Conservation (phyloP, 768 basidiomycete species). For the Sporobolomyces pararoseus region DNA sequence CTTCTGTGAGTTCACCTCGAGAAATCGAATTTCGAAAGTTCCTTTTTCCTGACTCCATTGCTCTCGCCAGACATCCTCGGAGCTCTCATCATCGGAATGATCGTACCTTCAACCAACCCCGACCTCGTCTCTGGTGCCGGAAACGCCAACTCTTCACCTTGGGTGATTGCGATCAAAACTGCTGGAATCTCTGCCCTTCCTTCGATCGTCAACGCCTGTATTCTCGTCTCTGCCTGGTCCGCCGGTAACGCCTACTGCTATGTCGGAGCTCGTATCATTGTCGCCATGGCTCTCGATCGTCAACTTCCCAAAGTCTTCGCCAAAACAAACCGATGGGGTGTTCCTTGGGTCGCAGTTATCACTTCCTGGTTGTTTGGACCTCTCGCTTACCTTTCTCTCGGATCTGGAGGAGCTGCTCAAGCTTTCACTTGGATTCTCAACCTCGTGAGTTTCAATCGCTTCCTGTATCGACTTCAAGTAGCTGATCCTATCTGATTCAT, state of each 20-base stretch:
- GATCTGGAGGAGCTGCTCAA: conserved; percentile 56
- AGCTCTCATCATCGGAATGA: conserved; percentile 67
- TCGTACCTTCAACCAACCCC: conserved; percentile 66
- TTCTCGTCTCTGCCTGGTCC: conserved; percentile 55
- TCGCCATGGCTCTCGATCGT: conserved; percentile 50
- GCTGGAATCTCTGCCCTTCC: conserved; percentile 53
- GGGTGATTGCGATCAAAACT: conserved; percentile 69
- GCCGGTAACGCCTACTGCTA: conserved; percentile 41
- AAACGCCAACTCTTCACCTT: conserved; percentile 74
- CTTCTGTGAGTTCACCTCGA: conserved; percentile 10
- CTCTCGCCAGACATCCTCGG: conserved; percentile 65
- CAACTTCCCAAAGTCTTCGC: conserved; percentile 55
- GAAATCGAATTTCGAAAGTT: no score
- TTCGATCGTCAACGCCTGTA: conserved; percentile 61
- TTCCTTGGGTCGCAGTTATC: conserved; percentile 54
- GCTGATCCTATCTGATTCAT: background rate
- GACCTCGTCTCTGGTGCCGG: conserved; percentile 56
- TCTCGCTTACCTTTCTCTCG: conserved; percentile 44
- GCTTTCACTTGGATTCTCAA: conserved; percentile 54
- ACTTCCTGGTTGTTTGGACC: conserved; percentile 46
- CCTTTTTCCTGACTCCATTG: no score
- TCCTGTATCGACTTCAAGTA: background rate
- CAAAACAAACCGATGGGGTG: conserved; percentile 55
- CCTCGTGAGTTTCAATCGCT: background rate
- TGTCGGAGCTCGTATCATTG: conserved; percentile 47